phyloP scores from a whole-genome alignment of 495 filamentous ascomycete species.

The Chaetomium tenue region DNA sequence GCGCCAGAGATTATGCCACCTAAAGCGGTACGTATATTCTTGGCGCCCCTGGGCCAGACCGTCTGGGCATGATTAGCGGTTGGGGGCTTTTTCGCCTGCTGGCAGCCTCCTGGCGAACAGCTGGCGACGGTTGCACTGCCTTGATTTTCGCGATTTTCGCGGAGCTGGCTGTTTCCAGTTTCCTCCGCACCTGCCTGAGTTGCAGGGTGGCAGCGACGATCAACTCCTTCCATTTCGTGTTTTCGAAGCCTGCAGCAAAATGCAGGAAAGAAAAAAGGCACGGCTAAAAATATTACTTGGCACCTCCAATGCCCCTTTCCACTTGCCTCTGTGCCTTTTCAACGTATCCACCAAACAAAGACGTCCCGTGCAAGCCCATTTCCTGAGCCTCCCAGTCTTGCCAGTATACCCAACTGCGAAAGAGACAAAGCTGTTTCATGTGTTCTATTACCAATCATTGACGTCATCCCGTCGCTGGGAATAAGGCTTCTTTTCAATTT shows the following conservation, averaged over 20 bases:
- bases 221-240: not conserved
- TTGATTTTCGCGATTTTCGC: conserved; percentile 1
- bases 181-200: not conserved
- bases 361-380: no score
- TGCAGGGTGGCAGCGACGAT: not conserved
- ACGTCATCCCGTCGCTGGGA: no score
- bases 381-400: not conserved
- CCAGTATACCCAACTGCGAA: no score
- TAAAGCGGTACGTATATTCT: not conserved
- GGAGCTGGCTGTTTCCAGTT: no score
- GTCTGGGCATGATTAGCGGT: not conserved
- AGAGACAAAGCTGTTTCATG: not conserved
- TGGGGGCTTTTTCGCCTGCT: not conserved
- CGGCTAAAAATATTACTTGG: not conserved
- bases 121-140: not conserved
- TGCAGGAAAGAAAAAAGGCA: not conserved
- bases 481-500: not conserved
- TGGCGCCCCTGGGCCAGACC: conserved; percentile 1
- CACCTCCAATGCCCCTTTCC: not conserved
- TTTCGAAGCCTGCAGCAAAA: not conserved
- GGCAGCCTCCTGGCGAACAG: not conserved
- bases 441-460: no score
- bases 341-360: not conserved
- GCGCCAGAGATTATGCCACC: conserved; percentile 11
- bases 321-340: not conserved